A percentile compares a stretch with the other conserved stretches of the same genome.
These are phyloP conservation scores for Penicillium atrosanguineum DNA, from an alignment of 495 filamentous ascomycete species.

Conservation along the genomic window DNA sequence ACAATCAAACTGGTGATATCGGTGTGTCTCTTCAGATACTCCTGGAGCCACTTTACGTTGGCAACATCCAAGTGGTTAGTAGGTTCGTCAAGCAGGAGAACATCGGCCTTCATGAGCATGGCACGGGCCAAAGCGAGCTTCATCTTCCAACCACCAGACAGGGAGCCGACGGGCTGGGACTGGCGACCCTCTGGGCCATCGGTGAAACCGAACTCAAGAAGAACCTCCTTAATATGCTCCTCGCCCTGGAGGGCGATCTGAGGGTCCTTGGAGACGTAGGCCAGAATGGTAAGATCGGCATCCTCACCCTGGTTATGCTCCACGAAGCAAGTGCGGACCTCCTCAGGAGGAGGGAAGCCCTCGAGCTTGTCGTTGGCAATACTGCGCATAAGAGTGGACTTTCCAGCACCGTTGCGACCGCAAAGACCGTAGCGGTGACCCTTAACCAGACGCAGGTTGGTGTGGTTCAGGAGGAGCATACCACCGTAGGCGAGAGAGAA, in stretches of 20 bases:
- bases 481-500: conserved; percentile 98
- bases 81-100: conserved; percentile 94
- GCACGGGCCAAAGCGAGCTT: conserved; percentile 95
- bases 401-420: conserved; percentile 94
- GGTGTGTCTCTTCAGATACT: conserved; percentile 91
- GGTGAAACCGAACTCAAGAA: conserved; percentile 92
- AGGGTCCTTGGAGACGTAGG: conserved; percentile 85
- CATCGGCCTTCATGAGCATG: conserved; percentile 95
- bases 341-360: conserved; percentile 88
- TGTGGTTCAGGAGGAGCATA: conserved; percentile 96
- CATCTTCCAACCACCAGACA: conserved; percentile 99
- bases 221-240: conserved; percentile 77
- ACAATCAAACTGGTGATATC: conserved; percentile 98
- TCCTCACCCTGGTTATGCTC: conserved; percentile 99
- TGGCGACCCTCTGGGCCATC: conserved; percentile 85
- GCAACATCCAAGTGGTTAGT: conserved; percentile 97
- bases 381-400: conserved; percentile 96
- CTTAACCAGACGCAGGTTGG: conserved; percentile 89
- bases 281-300: conserved; percentile 89
- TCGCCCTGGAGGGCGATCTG: conserved; percentile 68
- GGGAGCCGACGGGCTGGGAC: conserved; percentile 80
- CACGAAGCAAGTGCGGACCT: conserved; percentile 93
- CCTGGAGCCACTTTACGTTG: conserved; percentile 93
- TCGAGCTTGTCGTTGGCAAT: conserved; percentile 95
- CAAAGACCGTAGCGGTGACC: conserved; percentile 97